A percentile compares a stretch with the other conserved stretches of the same genome.
phyloP scores from a whole-genome alignment of 2,329 filamentous ascomycete genomes.

The Ambrosiella beaveri region DNA sequence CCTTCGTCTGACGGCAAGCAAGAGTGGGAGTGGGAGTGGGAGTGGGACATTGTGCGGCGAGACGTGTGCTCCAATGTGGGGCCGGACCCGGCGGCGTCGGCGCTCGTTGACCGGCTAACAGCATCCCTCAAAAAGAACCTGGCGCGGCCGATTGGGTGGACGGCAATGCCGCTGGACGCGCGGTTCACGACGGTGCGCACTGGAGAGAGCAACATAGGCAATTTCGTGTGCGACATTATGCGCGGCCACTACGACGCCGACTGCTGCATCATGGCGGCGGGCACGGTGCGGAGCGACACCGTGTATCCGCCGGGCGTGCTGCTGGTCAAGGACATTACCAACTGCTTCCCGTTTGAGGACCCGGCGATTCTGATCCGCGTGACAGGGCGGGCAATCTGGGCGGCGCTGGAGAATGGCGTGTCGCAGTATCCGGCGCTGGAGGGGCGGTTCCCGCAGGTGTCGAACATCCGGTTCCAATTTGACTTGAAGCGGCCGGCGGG shows the following conservation, averaged over 20 bases:
- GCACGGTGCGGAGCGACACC: slow-evolving; percentile 75
- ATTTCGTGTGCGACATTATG: slow-evolving; percentile 88
- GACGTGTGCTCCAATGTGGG: slow-evolving; percentile 55
- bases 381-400: slow-evolving; percentile 53
- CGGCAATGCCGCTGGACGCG: slow-evolving; percentile 64
- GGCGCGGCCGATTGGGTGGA: slow-evolving; percentile 71
- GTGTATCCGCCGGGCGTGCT: slow-evolving; percentile 70
- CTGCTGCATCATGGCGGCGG: slow-evolving; percentile 68
- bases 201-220: slow-evolving; percentile 68
- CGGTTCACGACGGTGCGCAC: slow-evolving; percentile 69
- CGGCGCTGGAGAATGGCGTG: slow-evolving; percentile 73
- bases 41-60: slow-evolving; percentile 58
- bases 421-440: slow-evolving; percentile 68
- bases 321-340: slow-evolving; percentile 63
- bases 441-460: slow-evolving; percentile 66
- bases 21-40: slow-evolving; percentile 34
- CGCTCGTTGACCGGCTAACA: slow-evolving; percentile 37
- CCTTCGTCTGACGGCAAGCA: too few species aligned
- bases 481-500: slow-evolving; percentile 44
- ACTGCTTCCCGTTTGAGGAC: slow-evolving; percentile 86
- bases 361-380: slow-evolving; percentile 64
- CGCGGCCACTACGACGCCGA: slow-evolving; percentile 64
- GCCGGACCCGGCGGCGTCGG: slow-evolving; percentile 12
- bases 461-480: slow-evolving; percentile 61
- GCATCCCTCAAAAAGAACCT: slow-evolving; percentile 58